Base-by-base conservation (phyloP, 2,329 filamentous ascomycete species). In the Neoascochyta sp. region DNA sequence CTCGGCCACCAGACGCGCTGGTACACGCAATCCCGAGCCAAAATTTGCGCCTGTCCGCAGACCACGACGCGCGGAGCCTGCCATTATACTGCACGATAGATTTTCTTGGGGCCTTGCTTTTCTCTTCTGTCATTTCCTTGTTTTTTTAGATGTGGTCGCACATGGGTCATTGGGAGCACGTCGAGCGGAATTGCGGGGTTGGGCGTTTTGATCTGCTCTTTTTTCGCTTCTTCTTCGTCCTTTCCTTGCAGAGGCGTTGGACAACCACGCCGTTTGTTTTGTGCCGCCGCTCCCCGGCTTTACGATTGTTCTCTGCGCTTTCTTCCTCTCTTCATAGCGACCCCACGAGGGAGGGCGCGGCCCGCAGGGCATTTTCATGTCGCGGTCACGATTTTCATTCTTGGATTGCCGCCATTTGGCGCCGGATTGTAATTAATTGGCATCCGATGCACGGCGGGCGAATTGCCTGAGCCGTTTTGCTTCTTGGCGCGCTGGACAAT, bases 1-100 rank as follows among this genome's bases (percentile, higher is more conserved):
- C n/a, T n/a, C n/a, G n/a, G n/a, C n/a, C n/a, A n/a, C n/a, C n/a
- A n/a, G n/a, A n/a, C n/a, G n/a, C n/a, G n/a, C n/a, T n/a, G n/a
- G n/a, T n/a, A n/a, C n/a, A n/a, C n/a, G n/a, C n/a, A n/a, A n/a
- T n/a, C n/a, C n/a, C n/a, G n/a, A n/a, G n/a, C n/a, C n/a, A n/a
- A n/a, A n/a, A n/a, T n/a, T n/a, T n/a, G n/a, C n/a, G n/a, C n/a
- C n/a, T n/a, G n/a, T n/a, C n/a, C n/a, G n/a, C n/a, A n/a, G n/a
- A n/a, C n/a, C n/a, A n/a, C n/a, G n/a, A n/a, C n/a, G n/a, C n/a
- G n/a, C n/a, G n/a, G n/a, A 46, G 43, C 45, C 48, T 54, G 53
- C 52, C 49, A 55, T 45, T 48, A 58, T 59, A 41, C 51, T 60
- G 57, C 57, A 63, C 58, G 52, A 60, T 63, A 63, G 59, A 63